Conservation (phyloP, 805 yeast species). For the Kuraishia borneana region DNA sequence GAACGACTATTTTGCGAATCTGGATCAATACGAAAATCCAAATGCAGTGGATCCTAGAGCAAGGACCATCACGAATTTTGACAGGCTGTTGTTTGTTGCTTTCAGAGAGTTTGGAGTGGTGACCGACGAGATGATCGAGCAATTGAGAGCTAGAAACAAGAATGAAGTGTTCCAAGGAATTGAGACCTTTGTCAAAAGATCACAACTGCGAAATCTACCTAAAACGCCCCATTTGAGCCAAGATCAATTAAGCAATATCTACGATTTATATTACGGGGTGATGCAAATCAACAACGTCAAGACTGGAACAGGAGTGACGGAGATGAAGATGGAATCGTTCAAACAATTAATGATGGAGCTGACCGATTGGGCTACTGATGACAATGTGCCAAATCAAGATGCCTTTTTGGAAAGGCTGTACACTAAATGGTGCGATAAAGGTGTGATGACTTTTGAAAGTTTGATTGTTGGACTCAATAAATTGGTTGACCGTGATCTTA, state of each 20-base stretch:
- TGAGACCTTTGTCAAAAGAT: constrained; percentile 82
- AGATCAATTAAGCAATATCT: constrained; percentile 56
- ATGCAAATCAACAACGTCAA: constrained; percentile 53
- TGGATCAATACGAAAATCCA: constrained; percentile 76
- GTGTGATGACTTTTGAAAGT: constrained; percentile 54
- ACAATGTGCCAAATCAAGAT: constrained; percentile 21
- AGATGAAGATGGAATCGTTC: constrained; percentile 68
- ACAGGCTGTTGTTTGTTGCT: constrained; percentile 82
- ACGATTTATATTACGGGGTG: constrained; percentile 76
- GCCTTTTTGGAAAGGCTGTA: constrained; percentile 57
- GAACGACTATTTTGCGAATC: constrained; percentile 66
- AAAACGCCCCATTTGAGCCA: constrained; percentile 49
- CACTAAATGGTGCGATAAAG: constrained; percentile 44
- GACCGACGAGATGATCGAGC: constrained; percentile 62
- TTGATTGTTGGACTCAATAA: constrained; percentile 65
- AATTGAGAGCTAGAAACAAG: constrained; percentile 60
- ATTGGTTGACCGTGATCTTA: constrained; percentile 59
- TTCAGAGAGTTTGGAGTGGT: constrained; percentile 81
- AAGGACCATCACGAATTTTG: constrained; percentile 70
- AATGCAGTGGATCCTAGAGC: constrained; percentile 51
- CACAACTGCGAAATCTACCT: constrained; percentile 81
- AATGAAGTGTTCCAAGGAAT: constrained; percentile 75
- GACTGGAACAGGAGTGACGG: constrained; percentile 33
- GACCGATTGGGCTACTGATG: constrained; percentile 59
- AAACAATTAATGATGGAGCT: constrained; percentile 65